Conservation (phyloP, 1,284 basidiomycete species). For the Ustilago loliicola region DNA sequence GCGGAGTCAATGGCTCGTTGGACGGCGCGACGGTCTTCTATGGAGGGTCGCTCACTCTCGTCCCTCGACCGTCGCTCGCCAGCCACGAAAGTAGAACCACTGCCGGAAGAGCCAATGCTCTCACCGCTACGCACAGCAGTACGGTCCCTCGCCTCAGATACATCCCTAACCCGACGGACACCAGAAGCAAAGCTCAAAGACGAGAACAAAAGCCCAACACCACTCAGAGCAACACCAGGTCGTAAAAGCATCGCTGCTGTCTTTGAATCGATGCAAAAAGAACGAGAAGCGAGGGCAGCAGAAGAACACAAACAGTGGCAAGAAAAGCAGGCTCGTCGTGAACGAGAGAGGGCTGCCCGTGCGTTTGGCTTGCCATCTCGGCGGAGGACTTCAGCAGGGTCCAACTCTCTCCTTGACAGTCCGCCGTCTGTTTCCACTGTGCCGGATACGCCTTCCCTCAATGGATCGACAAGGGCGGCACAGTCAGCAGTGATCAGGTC, state of each 20-base stretch:
- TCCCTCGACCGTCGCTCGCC: constrained; percentile 10
- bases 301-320: constrained; percentile 45
- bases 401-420: constrained; percentile 27
- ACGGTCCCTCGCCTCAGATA: constrained; percentile 18
- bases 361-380: constrained; percentile 26
- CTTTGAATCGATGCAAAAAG: constrained; percentile 52
- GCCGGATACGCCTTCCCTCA: constrained; percentile 13
- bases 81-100: neutral
- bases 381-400: constrained; percentile 18
- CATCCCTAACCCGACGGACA: constrained; percentile 10
- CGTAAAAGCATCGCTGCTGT: constrained; percentile 52
- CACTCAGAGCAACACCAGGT: constrained; percentile 30
- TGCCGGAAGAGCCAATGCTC: neutral
- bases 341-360: constrained; percentile 49
- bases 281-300: constrained; percentile 34
- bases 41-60: neutral
- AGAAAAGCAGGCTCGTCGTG: constrained; percentile 38
- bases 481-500: neutral
- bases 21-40: constrained; percentile 30
- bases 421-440: constrained; percentile 7
- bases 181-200: constrained; percentile 6
- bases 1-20: constrained; percentile 45
- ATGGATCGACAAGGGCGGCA: neutral
- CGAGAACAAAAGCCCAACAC: neutral
- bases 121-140: constrained; percentile 7